Conservation (phyloP, 192 early-diverging fungal species). For the Backusella parvicylindrica region DNA sequence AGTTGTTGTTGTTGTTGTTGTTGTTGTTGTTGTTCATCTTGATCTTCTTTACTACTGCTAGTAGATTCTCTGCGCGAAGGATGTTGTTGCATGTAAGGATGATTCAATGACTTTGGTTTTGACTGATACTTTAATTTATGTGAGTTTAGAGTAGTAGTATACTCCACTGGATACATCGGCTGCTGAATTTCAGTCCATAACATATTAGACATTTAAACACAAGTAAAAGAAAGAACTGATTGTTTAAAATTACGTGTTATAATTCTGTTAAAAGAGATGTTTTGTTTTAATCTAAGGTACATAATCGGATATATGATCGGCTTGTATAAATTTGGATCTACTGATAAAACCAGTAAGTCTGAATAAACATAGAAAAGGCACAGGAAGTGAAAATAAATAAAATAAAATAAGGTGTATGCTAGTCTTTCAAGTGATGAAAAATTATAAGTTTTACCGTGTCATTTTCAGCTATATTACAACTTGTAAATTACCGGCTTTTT, state of each 20-base stretch:
- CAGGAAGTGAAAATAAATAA: not conserved
- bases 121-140: not conserved
- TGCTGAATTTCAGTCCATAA: not conserved
- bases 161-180: not conserved
- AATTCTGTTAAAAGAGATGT: not conserved
- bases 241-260: not conserved
- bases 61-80: not conserved
- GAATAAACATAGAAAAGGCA: not conserved
- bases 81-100: not conserved
- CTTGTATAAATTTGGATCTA: not conserved
- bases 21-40: not conserved
- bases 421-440: not conserved
- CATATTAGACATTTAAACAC: not conserved
- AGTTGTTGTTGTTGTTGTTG: not conserved
- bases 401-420: not conserved
- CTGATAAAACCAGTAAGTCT: not conserved
- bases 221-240: not conserved
- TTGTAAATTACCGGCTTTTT: not conserved
- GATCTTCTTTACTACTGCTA: not conserved
- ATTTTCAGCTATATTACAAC: not conserved
- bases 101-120: not conserved
- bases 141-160: not conserved
- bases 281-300: not conserved
- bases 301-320: constrained; percentile 9
- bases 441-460: not conserved